Percentiles rank a stretch among this genome's conserved stretches.
phyloP scores from a whole-genome alignment of 805 yeast species.

The Lipomyces mesembrius region DNA sequence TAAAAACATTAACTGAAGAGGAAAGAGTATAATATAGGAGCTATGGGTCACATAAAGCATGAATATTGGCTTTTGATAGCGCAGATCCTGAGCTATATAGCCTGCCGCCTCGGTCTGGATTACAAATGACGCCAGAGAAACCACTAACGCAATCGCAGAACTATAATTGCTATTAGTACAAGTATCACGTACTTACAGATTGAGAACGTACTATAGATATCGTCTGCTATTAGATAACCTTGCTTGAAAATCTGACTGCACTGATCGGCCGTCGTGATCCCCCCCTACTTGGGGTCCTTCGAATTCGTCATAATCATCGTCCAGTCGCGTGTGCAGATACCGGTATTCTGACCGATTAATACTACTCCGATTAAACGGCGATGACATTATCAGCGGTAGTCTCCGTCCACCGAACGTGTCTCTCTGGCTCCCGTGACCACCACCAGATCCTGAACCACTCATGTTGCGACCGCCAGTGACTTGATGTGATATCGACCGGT shows the following conservation, averaged over 20 bases:
- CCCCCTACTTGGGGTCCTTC: slow-evolving; percentile 5
- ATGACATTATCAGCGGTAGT: slow-evolving; percentile 18
- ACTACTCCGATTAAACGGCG: slow-evolving; percentile 27
- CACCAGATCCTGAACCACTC: neutral
- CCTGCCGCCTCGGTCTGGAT: slow-evolving; percentile 81
- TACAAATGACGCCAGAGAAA: slow-evolving; percentile 67
- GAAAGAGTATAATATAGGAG: slow-evolving; percentile 76
- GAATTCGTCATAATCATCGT: slow-evolving; percentile 18
- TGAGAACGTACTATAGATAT: slow-evolving; percentile 33
- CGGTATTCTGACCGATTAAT: slow-evolving; percentile 35
- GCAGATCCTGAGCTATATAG: slow-evolving; percentile 59
- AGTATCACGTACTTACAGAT: neutral
- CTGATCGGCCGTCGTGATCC: slow-evolving; percentile 12
- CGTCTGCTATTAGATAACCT: slow-evolving; percentile 26
- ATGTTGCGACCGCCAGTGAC: slow-evolving; percentile 10
- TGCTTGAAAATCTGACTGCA: slow-evolving; percentile 15
- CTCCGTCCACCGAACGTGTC: slow-evolving; percentile 17
- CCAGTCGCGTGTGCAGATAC: slow-evolving; percentile 28
- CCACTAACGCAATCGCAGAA: slow-evolving; percentile 53
- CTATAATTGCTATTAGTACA: slow-evolving; percentile 12
- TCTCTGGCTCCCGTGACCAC: neutral
- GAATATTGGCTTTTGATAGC: slow-evolving; percentile 71
- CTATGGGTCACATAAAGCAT: slow-evolving; percentile 67
- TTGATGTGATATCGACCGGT: slow-evolving; percentile 12
- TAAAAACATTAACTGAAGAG: slow-evolving; percentile 60